Evolutionary conservation across 495 filamentous ascomycete species (phyloP).

Genomic region (Penicillium cataractarum): DNA sequence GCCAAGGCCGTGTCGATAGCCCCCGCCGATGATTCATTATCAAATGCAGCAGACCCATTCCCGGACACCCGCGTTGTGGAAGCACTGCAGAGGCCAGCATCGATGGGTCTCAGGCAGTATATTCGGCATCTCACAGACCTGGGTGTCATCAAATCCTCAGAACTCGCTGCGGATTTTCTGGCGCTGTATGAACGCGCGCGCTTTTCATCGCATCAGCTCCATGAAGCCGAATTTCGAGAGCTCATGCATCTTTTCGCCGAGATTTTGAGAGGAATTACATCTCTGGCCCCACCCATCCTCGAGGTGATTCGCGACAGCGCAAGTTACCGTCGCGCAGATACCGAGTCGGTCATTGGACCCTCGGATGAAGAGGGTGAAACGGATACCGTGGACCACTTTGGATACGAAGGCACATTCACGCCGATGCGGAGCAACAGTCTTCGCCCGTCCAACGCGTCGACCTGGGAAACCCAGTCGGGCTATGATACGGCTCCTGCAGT

Average conservation of each 20-base stretch:
- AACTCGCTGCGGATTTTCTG: slow-evolving; percentile 66
- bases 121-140: slow-evolving; percentile 68
- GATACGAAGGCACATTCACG: slow-evolving; percentile 24
- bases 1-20: slow-evolving; percentile 86
- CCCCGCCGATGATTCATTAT: slow-evolving; percentile 57
- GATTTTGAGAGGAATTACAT: slow-evolving; percentile 74
- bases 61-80: slow-evolving; percentile 68
- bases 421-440: slow-evolving; percentile 36
- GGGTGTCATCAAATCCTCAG: slow-evolving; percentile 62
- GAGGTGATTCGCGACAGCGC: slow-evolving; percentile 42
- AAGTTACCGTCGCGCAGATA: slow-evolving; percentile 34
- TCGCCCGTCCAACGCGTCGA: slow-evolving; percentile 37
- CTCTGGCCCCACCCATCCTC: slow-evolving; percentile 55
- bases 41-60: slow-evolving; percentile 33
- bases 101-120: slow-evolving; percentile 83
- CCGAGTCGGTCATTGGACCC: slow-evolving; percentile 46
- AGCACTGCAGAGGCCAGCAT: slow-evolving; percentile 67
- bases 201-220: slow-evolving; percentile 65
- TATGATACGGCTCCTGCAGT: slow-evolving; percentile 36
- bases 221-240: slow-evolving; percentile 71
- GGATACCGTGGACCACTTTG: slow-evolving; percentile 39
- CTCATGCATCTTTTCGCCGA: slow-evolving; percentile 90
- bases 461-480: slow-evolving; percentile 37
- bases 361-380: slow-evolving; percentile 54
- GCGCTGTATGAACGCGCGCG: slow-evolving; percentile 78